Evolutionary conservation across 208 protist species (phyloP).

Genomic region (Trichomonas gallinae): DNA sequence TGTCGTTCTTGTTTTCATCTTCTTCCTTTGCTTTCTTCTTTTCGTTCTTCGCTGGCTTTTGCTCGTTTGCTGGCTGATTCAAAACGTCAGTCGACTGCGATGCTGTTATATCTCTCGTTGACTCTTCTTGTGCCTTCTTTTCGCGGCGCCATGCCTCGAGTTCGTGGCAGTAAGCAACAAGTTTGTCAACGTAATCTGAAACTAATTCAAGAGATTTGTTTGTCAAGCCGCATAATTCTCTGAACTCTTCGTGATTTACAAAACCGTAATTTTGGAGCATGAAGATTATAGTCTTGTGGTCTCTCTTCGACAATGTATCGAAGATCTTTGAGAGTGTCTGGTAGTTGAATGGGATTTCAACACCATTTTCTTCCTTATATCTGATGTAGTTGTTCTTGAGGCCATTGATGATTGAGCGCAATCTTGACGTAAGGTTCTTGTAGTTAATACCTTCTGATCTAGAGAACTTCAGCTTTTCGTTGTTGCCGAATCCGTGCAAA

Average conservation of each 20-base stretch:
- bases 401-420: background rate
- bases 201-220: background rate
- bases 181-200: background rate
- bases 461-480: background rate
- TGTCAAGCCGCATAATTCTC: background rate
- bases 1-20: background rate
- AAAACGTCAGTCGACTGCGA: background rate
- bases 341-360: background rate
- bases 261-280: background rate
- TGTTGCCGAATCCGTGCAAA: background rate
- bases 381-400: background rate
- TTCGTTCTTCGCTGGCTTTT: background rate
- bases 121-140: background rate
- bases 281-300: background rate
- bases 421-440: background rate
- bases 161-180: background rate
- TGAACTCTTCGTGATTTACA: background rate
- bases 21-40: background rate
- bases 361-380: background rate
- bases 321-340: background rate
- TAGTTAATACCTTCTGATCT: background rate
- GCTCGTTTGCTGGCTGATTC: background rate
- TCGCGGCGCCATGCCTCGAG: background rate
- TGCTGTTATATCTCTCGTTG: background rate
- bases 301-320: background rate